Base-by-base conservation (phyloP, 441 rosid species). In the Lepidium campestre region DNA sequence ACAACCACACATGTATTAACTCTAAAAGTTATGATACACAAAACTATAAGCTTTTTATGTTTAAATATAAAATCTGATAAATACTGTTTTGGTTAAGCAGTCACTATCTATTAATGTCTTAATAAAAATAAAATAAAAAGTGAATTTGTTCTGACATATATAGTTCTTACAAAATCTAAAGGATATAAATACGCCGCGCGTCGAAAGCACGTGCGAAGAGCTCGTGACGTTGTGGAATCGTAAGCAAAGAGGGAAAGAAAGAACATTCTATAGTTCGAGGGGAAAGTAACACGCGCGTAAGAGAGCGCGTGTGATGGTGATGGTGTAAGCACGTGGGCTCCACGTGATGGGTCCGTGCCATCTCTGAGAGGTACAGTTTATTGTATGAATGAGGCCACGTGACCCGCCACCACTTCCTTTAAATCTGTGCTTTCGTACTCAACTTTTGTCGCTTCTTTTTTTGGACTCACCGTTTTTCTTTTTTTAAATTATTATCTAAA, bases 341-440 rank as follows among this genome's bases (percentile, higher is more conserved):
- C 76, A 67, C 67, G 63, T 71, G 39, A 72, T 76, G 84, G 80
- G 78, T 74, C 82, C 67, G 29, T 72, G 65, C 64, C 58, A 71
- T 45, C 57, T 62, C 64, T 71, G 75, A 18, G 34, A 34, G 45
- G 73, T 68, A 66, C 62, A 66, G 72, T 42, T 48, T 34, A 5
- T 7, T 27, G 56, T 25, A 55, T 50, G 58, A 67, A 49, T 3
- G 60, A 72, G 72, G 44, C 81, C 84, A 83, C 76, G 83, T 80
- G 83, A 80, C 56, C 40, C 65, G 65, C 35, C 56, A 29, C 75
- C 44, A 36, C 36, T 45, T 47, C 27, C 52, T 59, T 65, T 60
- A 34, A 29, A 56, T 71, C 41, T 62, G 75, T 54, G 55, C 59
- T 72, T 39, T 68, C 31, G 23, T 27, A 52, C 71, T 66, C 32